Evolutionary conservation across 768 basidiomycete genomes (phyloP).

Genomic region (Boletus patriciae): DNA sequence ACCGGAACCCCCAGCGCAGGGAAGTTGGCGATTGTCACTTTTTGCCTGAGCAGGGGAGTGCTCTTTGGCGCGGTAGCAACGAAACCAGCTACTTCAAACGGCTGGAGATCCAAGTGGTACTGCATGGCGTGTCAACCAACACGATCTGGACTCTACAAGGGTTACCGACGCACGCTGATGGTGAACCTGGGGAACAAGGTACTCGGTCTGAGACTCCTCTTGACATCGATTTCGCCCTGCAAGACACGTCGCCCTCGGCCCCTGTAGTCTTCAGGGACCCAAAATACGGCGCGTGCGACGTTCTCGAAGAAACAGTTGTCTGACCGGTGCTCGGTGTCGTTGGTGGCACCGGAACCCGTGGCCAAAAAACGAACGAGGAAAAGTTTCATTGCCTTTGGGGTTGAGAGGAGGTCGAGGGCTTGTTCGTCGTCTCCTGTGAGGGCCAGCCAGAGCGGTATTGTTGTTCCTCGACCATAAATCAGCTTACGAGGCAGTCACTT

Average conservation of each 20-base stretch:
- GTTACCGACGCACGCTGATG: constrained; percentile 41
- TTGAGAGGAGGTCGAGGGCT: constrained; percentile 50
- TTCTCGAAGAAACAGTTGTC: constrained; percentile 47
- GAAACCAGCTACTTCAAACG: constrained; percentile 46
- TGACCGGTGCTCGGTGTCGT: constrained; percentile 38
- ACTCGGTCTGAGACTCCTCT: constrained; percentile 43
- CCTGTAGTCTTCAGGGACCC: constrained; percentile 33
- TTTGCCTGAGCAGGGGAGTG: constrained; percentile 39
- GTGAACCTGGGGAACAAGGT: constrained; percentile 47
- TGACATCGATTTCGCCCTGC: constrained; percentile 53
- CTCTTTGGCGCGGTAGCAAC: constrained; percentile 21
- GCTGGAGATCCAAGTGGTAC: constrained; percentile 48
- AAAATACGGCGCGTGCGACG: constrained; percentile 49
- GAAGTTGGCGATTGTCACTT: constrained; percentile 40
- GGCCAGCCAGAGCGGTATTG: constrained; percentile 51
- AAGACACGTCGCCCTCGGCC: constrained; percentile 38
- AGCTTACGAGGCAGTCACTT: constrained; percentile 34
- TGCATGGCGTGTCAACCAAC: constrained; percentile 18
- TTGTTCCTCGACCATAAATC: constrained; percentile 50
- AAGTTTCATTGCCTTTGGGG: constrained; percentile 40
- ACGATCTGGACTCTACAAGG: background rate
- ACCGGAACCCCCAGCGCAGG: constrained; percentile 41
- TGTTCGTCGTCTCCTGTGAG: constrained; percentile 45
- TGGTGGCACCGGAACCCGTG: constrained; percentile 49
- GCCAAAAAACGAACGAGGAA: constrained; percentile 48